Conservation (phyloP, 2,329 filamentous ascomycete species). For the Penicillium polonicum region DNA sequence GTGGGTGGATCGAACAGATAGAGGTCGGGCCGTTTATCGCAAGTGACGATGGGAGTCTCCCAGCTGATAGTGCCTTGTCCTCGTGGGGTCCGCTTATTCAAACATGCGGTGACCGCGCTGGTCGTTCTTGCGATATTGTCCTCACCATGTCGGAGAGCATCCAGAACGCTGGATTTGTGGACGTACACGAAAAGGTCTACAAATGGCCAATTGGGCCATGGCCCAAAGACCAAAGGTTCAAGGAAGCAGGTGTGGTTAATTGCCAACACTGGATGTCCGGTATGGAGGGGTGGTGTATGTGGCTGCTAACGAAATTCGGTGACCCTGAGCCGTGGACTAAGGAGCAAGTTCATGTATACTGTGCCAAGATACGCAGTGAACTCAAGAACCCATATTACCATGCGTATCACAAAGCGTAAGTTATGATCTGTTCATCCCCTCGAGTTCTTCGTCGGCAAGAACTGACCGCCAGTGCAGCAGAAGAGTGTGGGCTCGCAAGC, state of each 20-base stretch:
- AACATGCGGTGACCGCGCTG: constrained; percentile 20
- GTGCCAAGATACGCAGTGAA: background rate
- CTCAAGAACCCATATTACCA: no score
- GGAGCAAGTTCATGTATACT: constrained; percentile 9
- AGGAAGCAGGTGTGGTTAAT: constrained; percentile 43
- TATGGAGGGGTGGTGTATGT: constrained; percentile 33
- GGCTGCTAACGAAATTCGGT: constrained; percentile 28
- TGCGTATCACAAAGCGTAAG: no score
- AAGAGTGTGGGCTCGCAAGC: no score
- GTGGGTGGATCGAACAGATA: constrained; percentile 25
- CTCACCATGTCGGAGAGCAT: constrained; percentile 26
- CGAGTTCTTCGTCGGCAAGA: no score
- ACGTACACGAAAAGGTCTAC: constrained; percentile 31
- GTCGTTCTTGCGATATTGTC: constrained; percentile 24
- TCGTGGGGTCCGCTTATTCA: constrained; percentile 19
- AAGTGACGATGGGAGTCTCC: constrained; percentile 19
- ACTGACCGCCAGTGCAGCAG: no score
- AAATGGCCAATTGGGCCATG: constrained; percentile 35
- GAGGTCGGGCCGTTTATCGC: constrained; percentile 14
- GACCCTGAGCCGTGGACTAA: constrained; percentile 15
- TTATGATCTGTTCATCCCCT: no score
- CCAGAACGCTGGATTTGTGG: constrained; percentile 33
- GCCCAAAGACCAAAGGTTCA: constrained; percentile 30
- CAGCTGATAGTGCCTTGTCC: constrained; percentile 13
- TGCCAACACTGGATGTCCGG: constrained; percentile 29